Evolutionary conservation across 2,329 filamentous ascomycete genomes (phyloP), one percentile per base, ranked within the genome.

Genomic region (Colletotrichum euphorbiae): DNA sequence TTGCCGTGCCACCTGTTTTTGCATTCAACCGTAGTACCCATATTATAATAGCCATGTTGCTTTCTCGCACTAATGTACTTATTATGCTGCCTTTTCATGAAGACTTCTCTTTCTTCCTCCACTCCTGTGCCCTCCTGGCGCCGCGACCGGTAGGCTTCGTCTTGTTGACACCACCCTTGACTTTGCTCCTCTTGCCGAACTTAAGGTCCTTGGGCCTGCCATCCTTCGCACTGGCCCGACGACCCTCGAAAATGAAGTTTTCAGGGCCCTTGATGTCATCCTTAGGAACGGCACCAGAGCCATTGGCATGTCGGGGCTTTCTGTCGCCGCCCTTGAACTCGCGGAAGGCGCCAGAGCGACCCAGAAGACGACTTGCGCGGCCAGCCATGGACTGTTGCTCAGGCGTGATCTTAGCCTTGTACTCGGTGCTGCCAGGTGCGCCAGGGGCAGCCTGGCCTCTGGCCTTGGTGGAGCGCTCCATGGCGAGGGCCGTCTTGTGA

Each of bases 201-300:
- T 85, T 90, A 69, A 88, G 77, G 73, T 88, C 88, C 77, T 82
- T 90, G 45, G 88, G 88, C 73, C 84, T 89, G 4, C 87, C 90
- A 69, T 90, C 88, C 65, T 85, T 90, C 36, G 85, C 81, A 62
- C 87, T 92, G 9, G 93, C 93, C 61, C 93, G 86, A 71, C 91
- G 89, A 0, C 93, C 93, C 77, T 97, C 93, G 73, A 95, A 94
- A n/a, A 94, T 87, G 70, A 94, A 87, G 15, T 84, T 83, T 78
- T 94, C 91, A 0, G 91, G 90, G 1, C 86, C 84, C 79, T 88
- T 87, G 71, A 87, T 77, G 5, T 62, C 75, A 3, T 63, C 75
- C 46, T 69, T 68, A 19, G 70, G 68, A 17, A 69, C 70, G 43
- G 69, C 72, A 50, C 69, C 71, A 42, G 69, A 70, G 57, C 69